Base-by-base conservation (phyloP, 2,329 filamentous ascomycete genomes). In the Bipolaris victoriae region DNA sequence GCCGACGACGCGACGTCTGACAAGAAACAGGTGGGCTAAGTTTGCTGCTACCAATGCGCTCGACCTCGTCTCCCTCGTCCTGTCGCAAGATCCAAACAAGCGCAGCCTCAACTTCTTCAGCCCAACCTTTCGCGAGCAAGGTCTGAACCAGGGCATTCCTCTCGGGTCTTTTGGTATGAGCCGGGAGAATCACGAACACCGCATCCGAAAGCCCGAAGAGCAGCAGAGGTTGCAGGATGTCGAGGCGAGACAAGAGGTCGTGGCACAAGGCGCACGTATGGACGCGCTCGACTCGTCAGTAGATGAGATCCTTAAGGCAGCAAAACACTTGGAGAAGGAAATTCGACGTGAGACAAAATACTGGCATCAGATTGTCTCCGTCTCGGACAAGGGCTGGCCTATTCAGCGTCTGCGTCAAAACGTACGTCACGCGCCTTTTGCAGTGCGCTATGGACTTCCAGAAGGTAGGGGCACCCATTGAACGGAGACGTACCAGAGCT, bases 401-500 rank as follows among this genome's bases (percentile, higher is more conserved):
- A 81, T 98, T 16, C 72, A 75, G 37, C 69, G 70, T 18, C 61
- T 69, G n/a, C 61, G 70, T 20, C 67, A 62, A 37, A 69, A 71
- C 33, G 63, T 56, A 20, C 94, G 89, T 65, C 85, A 90, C 47
- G 80, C 95, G 39, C 91, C 92, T 0, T 82, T 98, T 48, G 92
- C 90, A 18, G 94, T 98, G 35, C 88, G 90, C 62, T 97, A 94
- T 76, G 95, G 94, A 7, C 96, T 96, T 71, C 84, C 89, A 11
- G 94, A 97, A 80, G 84, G 84, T 84, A 76, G 52, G 77, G 65
- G 7, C 16, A 39, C 37, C 29, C 37, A 22, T 33, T 41, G 11
- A 5, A 9, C 13, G 40, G n/a, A 9, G 16, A 16, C 7, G n/a
- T 49, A 20, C 15, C 16, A 18, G 15, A 18, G 49, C 52, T 64